Base-by-base conservation (phyloP, 371 early-diverging fungal species). In the Actinomortierella wolfii region DNA sequence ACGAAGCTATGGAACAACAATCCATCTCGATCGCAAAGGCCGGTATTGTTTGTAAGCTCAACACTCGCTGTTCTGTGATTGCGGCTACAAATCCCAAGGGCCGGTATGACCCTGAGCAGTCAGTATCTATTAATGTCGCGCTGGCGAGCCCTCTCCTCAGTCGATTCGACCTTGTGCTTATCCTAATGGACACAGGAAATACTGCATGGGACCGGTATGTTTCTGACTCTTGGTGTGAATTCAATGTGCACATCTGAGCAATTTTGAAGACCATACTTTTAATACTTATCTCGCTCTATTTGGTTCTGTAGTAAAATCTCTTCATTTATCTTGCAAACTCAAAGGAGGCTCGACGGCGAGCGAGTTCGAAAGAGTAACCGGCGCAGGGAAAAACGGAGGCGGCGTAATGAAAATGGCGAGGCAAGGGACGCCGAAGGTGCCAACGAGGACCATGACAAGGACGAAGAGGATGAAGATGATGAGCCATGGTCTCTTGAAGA, bases 1-100 rank as follows among this genome's bases (percentile, higher is more conserved):
- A 88, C 61, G 94, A 94, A 65, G 93, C 90, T 6, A 92, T 93
- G 92, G 94, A 94, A 63, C 94, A 93, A 66, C 94, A 94, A 59
- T 82, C 85, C 13, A 76, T 78, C 20, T 76, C 78, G 20, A 76
- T 78, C n/a, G 83, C 82, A 44, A 87, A 93, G 76, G 94, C 93
- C 0, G 94, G 94, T 8, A 83, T 94, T 45, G 89, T 91, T 40
- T 88, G 89, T 54, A 92, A 86, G 44, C 76, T 94, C 39, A 91
- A 92, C 67, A 88, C 94, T 3, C 67, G 94, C 44, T 91, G 92
- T 68, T 80, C 90, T 1, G 83, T 94, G 3, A 68, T 94, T 45
- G 94, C 90, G 1, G 92, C 93, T 6, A 88, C 90, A 15, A 92
- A 93, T 57, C 90, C 92, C 7, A 89, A 89, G 43, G 89, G 87